phyloP scores from a whole-genome alignment of 345 rosid species.

The Crucihimalaya himalaica region DNA sequence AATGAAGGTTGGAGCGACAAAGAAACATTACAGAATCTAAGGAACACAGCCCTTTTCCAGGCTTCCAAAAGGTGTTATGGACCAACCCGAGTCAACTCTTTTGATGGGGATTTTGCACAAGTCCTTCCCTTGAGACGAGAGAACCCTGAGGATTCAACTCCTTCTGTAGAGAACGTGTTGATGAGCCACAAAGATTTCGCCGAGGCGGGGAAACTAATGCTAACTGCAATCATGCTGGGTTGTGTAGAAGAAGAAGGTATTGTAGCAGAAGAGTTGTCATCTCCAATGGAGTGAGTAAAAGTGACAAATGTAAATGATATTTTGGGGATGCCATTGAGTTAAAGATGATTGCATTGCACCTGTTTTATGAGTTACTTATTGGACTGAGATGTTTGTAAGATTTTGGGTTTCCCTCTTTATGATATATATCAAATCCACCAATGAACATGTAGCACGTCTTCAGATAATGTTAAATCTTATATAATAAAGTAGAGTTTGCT shows the following conservation, averaged over 20 bases:
- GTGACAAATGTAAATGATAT: constrained; percentile 16
- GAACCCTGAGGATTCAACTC: constrained; percentile 42
- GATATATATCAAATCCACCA: background rate
- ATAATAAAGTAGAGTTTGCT: too few relatives aligned
- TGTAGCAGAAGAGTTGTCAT: constrained; percentile 26
- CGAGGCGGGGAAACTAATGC: constrained; percentile 84
- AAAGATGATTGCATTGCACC: constrained; percentile 6
- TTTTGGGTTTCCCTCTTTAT: background rate
- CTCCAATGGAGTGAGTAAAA: constrained; percentile 39
- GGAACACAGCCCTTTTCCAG: constrained; percentile 67
- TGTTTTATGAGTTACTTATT: constrained; percentile 18
- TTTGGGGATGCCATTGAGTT: background rate
- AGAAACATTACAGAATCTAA: constrained; percentile 68
- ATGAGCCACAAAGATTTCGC: constrained; percentile 87
- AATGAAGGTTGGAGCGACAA: constrained; percentile 89
- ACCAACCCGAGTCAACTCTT: constrained; percentile 51
- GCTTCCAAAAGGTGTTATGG: constrained; percentile 79
- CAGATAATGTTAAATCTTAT: too few relatives aligned
- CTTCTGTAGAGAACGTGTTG: constrained; percentile 70
- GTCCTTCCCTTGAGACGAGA: constrained; percentile 74
- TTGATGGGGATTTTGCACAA: constrained; percentile 65
- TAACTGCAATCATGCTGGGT: constrained; percentile 74
- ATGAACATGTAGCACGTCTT: too few relatives aligned
- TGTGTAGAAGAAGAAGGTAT: constrained; percentile 44
- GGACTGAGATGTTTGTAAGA: constrained; percentile 8